Conservation (phyloP, 2,329 filamentous ascomycete genomes). For the Colletotrichum eleusines region DNA sequence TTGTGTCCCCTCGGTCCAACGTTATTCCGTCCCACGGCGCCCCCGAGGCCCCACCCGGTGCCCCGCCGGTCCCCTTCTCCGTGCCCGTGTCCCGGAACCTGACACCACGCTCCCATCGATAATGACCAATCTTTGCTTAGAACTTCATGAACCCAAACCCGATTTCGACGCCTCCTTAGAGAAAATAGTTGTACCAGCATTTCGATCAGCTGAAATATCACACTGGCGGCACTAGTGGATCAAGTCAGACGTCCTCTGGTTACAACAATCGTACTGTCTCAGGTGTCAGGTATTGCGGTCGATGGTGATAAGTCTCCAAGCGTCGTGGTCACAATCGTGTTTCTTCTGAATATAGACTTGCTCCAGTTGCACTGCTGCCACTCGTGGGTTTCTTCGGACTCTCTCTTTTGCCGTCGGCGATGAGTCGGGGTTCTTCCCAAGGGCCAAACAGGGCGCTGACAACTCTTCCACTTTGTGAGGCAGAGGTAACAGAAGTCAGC, state of each 20-base stretch:
- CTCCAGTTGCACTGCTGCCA: conserved; percentile 42
- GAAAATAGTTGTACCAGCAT: conserved; percentile 57
- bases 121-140: neutral
- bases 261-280: conserved; percentile 57
- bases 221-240: conserved; percentile 64
- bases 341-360: conserved; percentile 48
- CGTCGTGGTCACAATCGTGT: conserved; percentile 56
- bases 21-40: no score
- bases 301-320: conserved; percentile 50
- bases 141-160: neutral
- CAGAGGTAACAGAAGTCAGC: conserved; percentile 64
- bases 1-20: no score
- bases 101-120: no score
- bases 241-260: conserved; percentile 52
- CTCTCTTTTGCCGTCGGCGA: conserved; percentile 47
- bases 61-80: no score
- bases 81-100: no score
- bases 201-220: conserved; percentile 57
- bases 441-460: conserved; percentile 53
- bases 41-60: no score
- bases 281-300: conserved; percentile 45
- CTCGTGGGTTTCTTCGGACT: conserved; percentile 46
- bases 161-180: neutral
- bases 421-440: conserved; percentile 46
- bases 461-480: conserved; percentile 56